These are phyloP conservation scores for Hymenoscyphus fructigenus DNA, from an alignment of 2,329 filamentous ascomycete genomes.

Conservation along the genomic window DNA sequence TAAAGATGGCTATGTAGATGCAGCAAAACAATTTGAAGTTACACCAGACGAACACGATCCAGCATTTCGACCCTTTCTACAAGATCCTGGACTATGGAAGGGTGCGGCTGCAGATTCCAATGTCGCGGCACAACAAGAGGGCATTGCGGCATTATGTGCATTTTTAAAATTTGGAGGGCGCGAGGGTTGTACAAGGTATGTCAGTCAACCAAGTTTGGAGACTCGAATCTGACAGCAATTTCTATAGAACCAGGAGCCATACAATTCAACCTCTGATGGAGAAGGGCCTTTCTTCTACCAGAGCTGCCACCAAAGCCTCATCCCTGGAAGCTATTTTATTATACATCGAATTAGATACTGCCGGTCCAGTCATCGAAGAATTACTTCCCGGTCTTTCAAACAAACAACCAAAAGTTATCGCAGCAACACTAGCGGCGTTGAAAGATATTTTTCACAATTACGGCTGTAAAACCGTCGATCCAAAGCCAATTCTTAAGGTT, in stretches of 20 bases:
- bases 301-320: slow-evolving; percentile 84
- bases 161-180: slow-evolving; percentile 89
- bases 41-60: slow-evolving; percentile 84
- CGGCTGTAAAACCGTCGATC: slow-evolving; percentile 90
- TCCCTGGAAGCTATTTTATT: slow-evolving; percentile 83
- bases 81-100: slow-evolving; percentile 87
- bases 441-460: slow-evolving; percentile 89
- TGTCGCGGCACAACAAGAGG: slow-evolving; percentile 94
- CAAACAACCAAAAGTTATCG: slow-evolving; percentile 89
- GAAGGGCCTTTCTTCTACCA: slow-evolving; percentile 84
- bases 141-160: slow-evolving; percentile 79
- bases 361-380: slow-evolving; percentile 86
- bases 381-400: slow-evolving; percentile 78
- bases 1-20: slow-evolving; percentile 93
- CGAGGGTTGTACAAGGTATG: slow-evolving; percentile 70
- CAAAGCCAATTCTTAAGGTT: slow-evolving; percentile 84
- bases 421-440: slow-evolving; percentile 71
- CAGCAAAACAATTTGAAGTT: slow-evolving; percentile 79
- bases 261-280: slow-evolving; percentile 82
- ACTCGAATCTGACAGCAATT: slow-evolving; percentile 14
- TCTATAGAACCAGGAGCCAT: slow-evolving; percentile 64
- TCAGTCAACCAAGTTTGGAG: not conserved
- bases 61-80: slow-evolving; percentile 81
- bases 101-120: slow-evolving; percentile 91
- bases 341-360: slow-evolving; percentile 84